phyloP scores from a whole-genome alignment of 2,329 filamentous ascomycete species.

The Paecilomyces formosus region DNA sequence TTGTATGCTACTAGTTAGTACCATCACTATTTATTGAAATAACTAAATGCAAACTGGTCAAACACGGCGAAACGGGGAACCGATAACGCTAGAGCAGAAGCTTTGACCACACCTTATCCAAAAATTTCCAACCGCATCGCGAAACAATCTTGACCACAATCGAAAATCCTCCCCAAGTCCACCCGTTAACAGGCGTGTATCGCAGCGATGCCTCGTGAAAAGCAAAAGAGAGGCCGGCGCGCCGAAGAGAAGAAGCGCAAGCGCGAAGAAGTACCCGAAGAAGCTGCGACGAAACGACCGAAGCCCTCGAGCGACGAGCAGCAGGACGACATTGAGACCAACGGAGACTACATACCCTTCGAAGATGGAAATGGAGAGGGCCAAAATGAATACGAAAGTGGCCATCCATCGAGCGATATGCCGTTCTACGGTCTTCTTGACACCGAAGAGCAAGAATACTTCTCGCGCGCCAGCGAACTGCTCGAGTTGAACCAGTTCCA shows the following conservation, averaged over 20 bases:
- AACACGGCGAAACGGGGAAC: conserved; percentile 11
- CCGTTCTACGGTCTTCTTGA: conserved; percentile 91
- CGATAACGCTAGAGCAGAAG: conserved; percentile 12
- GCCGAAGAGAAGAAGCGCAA: conserved; percentile 34
- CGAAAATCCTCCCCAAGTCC: not conserved
- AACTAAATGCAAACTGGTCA: conserved; percentile 27
- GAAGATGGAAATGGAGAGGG: conserved; percentile 16
- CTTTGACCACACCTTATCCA: conserved; percentile 33
- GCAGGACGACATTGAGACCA: not conserved
- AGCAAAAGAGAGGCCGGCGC: conserved; percentile 40
- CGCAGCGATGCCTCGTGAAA: conserved; percentile 37
- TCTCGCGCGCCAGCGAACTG: conserved; percentile 79
- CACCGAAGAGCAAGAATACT: conserved; percentile 92
- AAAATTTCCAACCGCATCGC: conserved; percentile 15
- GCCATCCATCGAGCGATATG: conserved; percentile 44
- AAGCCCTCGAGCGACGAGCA: conserved; percentile 21
- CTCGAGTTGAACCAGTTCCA: conserved; percentile 85
- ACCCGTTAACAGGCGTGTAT: not conserved
- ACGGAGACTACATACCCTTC: conserved; percentile 31
- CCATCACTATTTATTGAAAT: too few relatives aligned
- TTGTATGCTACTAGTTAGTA: too few relatives aligned
- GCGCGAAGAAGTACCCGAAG: conserved; percentile 22
- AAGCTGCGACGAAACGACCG: conserved; percentile 30
- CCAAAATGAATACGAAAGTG: conserved; percentile 7
- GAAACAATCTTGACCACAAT: not conserved